Evolutionary conservation across 345 rosid genomes (phyloP).

Genomic region (Populus ilicifolia): DNA sequence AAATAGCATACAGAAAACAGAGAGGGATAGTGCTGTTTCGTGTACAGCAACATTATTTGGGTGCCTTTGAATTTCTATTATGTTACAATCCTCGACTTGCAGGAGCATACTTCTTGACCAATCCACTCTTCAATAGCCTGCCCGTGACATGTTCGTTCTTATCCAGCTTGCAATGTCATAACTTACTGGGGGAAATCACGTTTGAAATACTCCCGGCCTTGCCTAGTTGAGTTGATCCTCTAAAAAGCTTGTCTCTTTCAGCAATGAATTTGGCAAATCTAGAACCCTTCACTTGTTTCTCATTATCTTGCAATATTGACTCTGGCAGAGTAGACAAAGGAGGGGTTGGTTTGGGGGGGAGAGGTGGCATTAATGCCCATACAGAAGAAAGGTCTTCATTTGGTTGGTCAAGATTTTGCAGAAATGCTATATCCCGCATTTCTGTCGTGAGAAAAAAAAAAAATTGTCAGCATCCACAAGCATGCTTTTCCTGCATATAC

Average conservation of each 20-base stretch:
- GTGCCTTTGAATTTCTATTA: no score
- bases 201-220: constrained; percentile 30
- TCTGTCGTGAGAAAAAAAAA: constrained; percentile 33
- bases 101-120: not conserved
- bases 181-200: constrained; percentile 46
- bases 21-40: no score
- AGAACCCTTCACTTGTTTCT: constrained; percentile 60
- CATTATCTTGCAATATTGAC: constrained; percentile 35
- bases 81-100: not conserved
- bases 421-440: constrained; percentile 42
- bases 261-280: constrained; percentile 78
- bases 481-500: not conserved
- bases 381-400: constrained; percentile 57
- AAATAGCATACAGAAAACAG: no score
- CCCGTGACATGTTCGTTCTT: not conserved
- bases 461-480: not conserved
- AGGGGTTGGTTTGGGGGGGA: constrained; percentile 53
- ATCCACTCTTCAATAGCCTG: not conserved
- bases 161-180: constrained; percentile 42
- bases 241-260: constrained; percentile 44
- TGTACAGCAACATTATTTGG: no score
- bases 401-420: constrained; percentile 64
- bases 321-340: constrained; percentile 39
- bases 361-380: constrained; percentile 81
- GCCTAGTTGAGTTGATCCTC: constrained; percentile 25